Base-by-base conservation (phyloP, 2,329 filamentous ascomycete genomes). In the Diaporthe ampelina region DNA sequence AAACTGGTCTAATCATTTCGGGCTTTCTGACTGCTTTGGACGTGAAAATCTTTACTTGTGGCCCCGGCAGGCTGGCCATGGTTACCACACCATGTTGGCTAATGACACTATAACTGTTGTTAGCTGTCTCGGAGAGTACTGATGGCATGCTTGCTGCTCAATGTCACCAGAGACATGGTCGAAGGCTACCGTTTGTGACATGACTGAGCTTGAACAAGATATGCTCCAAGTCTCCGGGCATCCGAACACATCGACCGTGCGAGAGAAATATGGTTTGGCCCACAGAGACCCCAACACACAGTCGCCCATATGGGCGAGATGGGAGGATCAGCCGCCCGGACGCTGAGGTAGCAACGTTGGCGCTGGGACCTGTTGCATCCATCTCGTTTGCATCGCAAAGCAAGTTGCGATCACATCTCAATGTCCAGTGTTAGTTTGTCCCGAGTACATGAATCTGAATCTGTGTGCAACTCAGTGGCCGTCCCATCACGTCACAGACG, bases 181-280 rank as follows among this genome's bases (percentile, higher is more conserved):
- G 10, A 52, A 54, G 32, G n/a, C 63, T 13, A 26, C 15, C 24
- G 24, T 26, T 9, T 13, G 29, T 67, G 7, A 35, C 26, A 43
- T 50, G 26, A n/a, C 24, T 13, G n/a, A 21, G 21, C 29, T 19
- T 24, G 19, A 35, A 37, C 7, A 52, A 52, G 26, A 35, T 19
- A 24, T 67, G 7, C n/a, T 54, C 21, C 29, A 37, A 24, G n/a
- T 40, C n/a, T 35, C 63, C 45, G 48, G 48, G 5, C 63, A 68
- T 68, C 48, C 63, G 63, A 68, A 54, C 63, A 40, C 63, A 68
- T 24, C 48, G 48, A 32, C 63, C 48, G 63, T 37, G 63, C 63
- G 45, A 15, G 63, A 52, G 29, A 11, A 37, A 67, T 21, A 37
- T 67, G 45, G 45, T 67, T 37, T 54, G 63, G 37, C 63, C 63